Base-by-base conservation (phyloP, 192 early-diverging fungal genomes). In the Ramicandelaber brevisporus region DNA sequence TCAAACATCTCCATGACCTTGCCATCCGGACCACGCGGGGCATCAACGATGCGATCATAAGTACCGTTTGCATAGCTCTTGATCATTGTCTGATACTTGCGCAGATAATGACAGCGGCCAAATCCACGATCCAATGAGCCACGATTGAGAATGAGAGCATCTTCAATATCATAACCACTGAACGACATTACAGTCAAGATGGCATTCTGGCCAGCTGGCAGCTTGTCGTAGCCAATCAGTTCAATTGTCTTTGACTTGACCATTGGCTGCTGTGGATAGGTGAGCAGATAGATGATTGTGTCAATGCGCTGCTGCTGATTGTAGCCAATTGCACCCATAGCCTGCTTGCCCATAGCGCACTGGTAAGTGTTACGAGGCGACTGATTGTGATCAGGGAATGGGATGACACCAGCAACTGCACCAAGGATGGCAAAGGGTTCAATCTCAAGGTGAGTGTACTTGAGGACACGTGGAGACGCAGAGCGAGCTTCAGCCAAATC, bases 331-430 rank as follows among this genome's bases (percentile, higher is more conserved):
- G 80, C 78, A 10, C 90, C 90, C 30, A 97, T 97, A 20, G 92
- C 87, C 58, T 97, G 92, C 48, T 97, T 97, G 38, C 85, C 85
- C 92, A 97, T 97, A 48, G 87, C 87, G 34, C 76, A 92, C 63
- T 95, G 90, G 50, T 92, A 95, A 9, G 86, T 92, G 60, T 92
- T 92, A 55, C 90, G 74, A 17, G 90, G 87, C 32, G 79, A 84
- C 56, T 97, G 90, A 53, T 97, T 97, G 57, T 97, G 90, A 52
- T 97, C 83, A 21, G 87, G 87, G 47, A 85, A 97, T 20, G 90
- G 90, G 67, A 97, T 92, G 24, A 97, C 50, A 4, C 87, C 86
- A n/a, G 90, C 90, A 9, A 93, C 87, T 11, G 83, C 85, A 25
- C 90, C 90, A 24, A 97, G 62, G 25, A 97, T 61, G 21, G 85